phyloP scores from a whole-genome alignment of 1,284 basidiomycete species.

The Phylloboletellus chloephorus region DNA sequence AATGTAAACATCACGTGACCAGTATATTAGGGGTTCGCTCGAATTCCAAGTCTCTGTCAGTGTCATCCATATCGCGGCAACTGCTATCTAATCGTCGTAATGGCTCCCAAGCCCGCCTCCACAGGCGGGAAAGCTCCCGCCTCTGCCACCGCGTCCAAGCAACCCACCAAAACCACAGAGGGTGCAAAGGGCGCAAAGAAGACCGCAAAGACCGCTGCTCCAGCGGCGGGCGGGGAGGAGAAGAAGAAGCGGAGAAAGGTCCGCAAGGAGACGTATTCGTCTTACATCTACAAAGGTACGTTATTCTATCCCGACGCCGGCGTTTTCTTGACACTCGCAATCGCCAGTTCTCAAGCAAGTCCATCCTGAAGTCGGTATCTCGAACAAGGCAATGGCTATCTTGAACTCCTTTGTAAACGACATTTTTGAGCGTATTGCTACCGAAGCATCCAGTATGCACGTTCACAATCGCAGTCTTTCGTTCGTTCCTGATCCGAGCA shows the following conservation, averaged over 20 bases:
- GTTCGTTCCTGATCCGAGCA: conserved; percentile 5
- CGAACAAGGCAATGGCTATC: conserved; percentile 80
- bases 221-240: conserved; percentile 54
- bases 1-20: conserved; percentile 36
- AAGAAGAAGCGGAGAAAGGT: conserved; percentile 91
- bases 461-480: background rate
- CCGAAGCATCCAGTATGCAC: conserved; percentile 60
- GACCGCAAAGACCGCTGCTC: conserved; percentile 62
- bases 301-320: background rate
- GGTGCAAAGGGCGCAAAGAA: conserved; percentile 80
- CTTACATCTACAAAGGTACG: conserved; percentile 89
- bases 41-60: conserved; percentile 12
- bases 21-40: conserved; percentile 36
- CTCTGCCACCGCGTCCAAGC: conserved; percentile 67
- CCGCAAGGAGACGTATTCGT: conserved; percentile 88
- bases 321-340: background rate
- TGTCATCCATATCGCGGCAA: conserved; percentile 24
- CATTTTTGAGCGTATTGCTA: conserved; percentile 74
- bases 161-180: conserved; percentile 69
- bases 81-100: conserved; percentile 24
- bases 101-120: conserved; percentile 78
- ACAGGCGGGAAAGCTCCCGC: conserved; percentile 81
- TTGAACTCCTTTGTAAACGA: conserved; percentile 74
- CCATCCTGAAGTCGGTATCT: conserved; percentile 78
- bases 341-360: conserved; percentile 60